Percentiles rank a stretch among this genome's conserved stretches.
These are phyloP conservation scores for Aspergillus glaucus DNA, from an alignment of 2,329 filamentous ascomycete species.

Conservation along the genomic window DNA sequence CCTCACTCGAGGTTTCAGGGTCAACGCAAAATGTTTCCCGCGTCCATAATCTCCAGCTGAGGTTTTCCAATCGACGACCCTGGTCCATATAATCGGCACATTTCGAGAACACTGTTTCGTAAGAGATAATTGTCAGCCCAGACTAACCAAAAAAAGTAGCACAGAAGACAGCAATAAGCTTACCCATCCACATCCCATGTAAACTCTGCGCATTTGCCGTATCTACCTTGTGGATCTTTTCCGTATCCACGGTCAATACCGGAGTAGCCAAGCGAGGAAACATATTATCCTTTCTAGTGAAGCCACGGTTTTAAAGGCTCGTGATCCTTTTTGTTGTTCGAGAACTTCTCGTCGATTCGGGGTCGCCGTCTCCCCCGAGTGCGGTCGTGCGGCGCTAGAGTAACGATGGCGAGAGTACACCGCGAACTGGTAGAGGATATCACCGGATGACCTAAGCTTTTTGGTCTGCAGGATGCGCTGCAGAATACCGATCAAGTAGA, in stretches of 20 bases:
- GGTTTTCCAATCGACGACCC: slow-evolving; percentile 84
- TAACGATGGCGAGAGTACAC: slow-evolving; percentile 13
- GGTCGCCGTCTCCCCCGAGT: slow-evolving; percentile 40
- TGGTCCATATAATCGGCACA: slow-evolving; percentile 92
- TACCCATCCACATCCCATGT: slow-evolving; percentile 95
- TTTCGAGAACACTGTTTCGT: slow-evolving; percentile 72
- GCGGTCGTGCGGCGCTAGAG: slow-evolving; percentile 37
- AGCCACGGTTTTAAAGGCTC: slow-evolving; percentile 17
- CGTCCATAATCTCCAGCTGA: slow-evolving; percentile 94
- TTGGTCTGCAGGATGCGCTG: slow-evolving; percentile 11
- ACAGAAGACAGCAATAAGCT: slow-evolving; percentile 34
- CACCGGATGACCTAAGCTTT: slow-evolving; percentile 1
- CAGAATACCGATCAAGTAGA: slow-evolving; percentile 15
- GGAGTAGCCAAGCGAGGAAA: slow-evolving; percentile 75
- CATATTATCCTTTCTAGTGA: slow-evolving; percentile 50
- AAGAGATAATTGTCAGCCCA: slow-evolving; percentile 16
- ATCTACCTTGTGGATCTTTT: slow-evolving; percentile 90
- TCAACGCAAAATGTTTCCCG: slow-evolving; percentile 87
- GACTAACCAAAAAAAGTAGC: background rate
- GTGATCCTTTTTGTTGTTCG: slow-evolving; percentile 3
- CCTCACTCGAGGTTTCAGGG: slow-evolving; percentile 47
- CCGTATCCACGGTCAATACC: slow-evolving; percentile 84
- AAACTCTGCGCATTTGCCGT: slow-evolving; percentile 87
- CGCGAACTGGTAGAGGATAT: slow-evolving; percentile 11
- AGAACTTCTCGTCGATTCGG: slow-evolving; percentile 23